Conservation (phyloP, 306 rosid genomes). For the Vigna trinervia region DNA sequence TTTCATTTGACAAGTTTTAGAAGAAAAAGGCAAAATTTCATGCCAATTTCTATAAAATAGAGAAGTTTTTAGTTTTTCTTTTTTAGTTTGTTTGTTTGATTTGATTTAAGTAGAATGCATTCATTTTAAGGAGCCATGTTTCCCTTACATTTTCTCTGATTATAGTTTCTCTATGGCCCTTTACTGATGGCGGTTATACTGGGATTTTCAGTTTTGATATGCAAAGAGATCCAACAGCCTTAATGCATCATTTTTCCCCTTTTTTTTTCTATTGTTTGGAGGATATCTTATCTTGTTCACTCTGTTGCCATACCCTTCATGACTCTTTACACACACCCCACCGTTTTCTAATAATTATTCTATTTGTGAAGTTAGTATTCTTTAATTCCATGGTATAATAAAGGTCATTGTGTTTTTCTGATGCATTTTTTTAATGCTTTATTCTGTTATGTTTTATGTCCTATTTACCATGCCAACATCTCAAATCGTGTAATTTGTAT, state of each 20-base stretch:
- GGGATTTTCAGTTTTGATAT: background rate
- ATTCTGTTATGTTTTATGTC: too few relatives aligned
- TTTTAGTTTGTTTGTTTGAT: conserved; percentile 23
- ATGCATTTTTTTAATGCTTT: too few relatives aligned
- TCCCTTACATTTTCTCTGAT: background rate
- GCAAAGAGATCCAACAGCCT: background rate
- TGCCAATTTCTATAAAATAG: background rate
- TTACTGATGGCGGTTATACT: background rate
- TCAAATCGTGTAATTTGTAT: too few relatives aligned
- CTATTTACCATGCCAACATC: too few relatives aligned
- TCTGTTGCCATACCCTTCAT: too few relatives aligned
- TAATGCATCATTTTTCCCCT: background rate
- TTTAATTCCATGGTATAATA: too few relatives aligned
- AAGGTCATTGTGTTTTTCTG: too few relatives aligned
- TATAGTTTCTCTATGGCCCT: background rate
- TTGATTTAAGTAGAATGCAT: conserved; percentile 17
- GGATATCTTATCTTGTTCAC: background rate
- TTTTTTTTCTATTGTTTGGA: background rate
- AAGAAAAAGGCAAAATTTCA: background rate
- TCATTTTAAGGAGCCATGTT: background rate
- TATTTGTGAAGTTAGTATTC: too few relatives aligned
- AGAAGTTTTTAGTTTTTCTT: background rate
- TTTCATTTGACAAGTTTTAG: background rate
- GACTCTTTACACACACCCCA: too few relatives aligned
- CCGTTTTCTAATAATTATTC: too few relatives aligned